phyloP scores from a whole-genome alignment of 1,284 basidiomycete species.

The Trichosporon sp. region DNA sequence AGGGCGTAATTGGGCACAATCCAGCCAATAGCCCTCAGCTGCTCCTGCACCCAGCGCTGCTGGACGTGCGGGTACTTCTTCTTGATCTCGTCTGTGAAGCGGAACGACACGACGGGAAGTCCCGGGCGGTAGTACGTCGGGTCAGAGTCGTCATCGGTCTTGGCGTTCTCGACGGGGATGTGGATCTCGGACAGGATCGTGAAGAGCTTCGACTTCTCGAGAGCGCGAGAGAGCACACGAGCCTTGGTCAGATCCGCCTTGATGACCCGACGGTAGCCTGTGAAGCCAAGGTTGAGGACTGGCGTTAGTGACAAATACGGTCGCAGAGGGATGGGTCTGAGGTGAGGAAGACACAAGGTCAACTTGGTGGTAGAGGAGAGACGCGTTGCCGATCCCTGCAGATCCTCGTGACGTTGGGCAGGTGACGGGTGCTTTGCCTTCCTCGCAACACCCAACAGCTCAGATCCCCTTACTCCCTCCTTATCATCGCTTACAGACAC shows the following conservation, averaged over 20 bases:
- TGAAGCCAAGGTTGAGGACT: slow-evolving; percentile 70
- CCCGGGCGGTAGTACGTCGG: slow-evolving; percentile 50
- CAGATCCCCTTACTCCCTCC: not conserved
- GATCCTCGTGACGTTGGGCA: not conserved
- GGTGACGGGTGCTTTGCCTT: no score
- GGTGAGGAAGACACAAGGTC: no score
- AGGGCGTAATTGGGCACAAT: slow-evolving; percentile 82
- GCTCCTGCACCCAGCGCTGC: slow-evolving; percentile 78
- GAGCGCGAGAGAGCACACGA: slow-evolving; percentile 73
- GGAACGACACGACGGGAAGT: slow-evolving; percentile 86
- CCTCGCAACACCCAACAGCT: not conserved
- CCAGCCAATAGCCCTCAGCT: slow-evolving; percentile 50
- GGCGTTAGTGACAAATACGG: not conserved
- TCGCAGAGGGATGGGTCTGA: not conserved
- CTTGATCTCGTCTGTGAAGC: slow-evolving; percentile 74
- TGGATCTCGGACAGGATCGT: slow-evolving; percentile 53
- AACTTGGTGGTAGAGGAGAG: no score
- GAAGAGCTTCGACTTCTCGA: slow-evolving; percentile 75
- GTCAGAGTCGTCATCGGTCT: slow-evolving; percentile 21
- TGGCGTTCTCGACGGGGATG: slow-evolving; percentile 26
- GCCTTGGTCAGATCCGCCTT: slow-evolving; percentile 72
- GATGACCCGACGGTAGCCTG: slow-evolving; percentile 69
- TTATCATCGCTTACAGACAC: slow-evolving; percentile 7
- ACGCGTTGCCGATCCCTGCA: not conserved
- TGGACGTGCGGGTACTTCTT: slow-evolving; percentile 64